Conservation (phyloP, 306 rosid species). For the Hylodesmum podocarpum region DNA sequence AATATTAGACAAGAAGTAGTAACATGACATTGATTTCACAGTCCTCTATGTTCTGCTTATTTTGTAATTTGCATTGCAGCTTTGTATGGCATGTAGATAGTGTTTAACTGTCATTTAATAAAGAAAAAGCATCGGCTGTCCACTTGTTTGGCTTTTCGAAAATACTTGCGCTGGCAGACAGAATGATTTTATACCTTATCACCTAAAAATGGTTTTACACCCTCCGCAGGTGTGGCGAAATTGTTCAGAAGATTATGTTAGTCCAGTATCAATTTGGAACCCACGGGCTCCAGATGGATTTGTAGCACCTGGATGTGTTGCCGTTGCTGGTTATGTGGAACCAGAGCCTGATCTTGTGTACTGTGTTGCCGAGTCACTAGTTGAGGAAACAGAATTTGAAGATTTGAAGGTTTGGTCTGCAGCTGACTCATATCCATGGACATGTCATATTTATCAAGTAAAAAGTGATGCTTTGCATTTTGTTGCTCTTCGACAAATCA, state of each 20-base stretch:
- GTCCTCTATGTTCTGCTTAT: background rate
- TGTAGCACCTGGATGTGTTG: constrained; percentile 81
- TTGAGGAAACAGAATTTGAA: constrained; percentile 82
- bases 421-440: constrained; percentile 90
- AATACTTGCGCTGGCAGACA: constrained; percentile 1
- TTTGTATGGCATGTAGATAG: background rate
- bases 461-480: constrained; percentile 90
- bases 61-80: background rate
- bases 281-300: constrained; percentile 97
- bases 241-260: constrained; percentile 72
- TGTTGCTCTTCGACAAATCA: constrained; percentile 69
- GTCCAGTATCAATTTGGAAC: constrained; percentile 78
- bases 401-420: constrained; percentile 86
- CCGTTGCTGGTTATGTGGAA: constrained; percentile 61
- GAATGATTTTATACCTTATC: background rate
- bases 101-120: background rate
- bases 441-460: constrained; percentile 83
- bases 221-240: constrained; percentile 89
- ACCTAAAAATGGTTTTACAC: constrained; percentile 20
- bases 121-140: background rate
- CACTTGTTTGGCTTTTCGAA: constrained; percentile 2
- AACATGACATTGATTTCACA: background rate
- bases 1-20: background rate
- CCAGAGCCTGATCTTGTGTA: constrained; percentile 70
- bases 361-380: constrained; percentile 72